Evolutionary conservation across 75 land plant species (phyloP).

Genomic region (Pinus taeda): DNA sequence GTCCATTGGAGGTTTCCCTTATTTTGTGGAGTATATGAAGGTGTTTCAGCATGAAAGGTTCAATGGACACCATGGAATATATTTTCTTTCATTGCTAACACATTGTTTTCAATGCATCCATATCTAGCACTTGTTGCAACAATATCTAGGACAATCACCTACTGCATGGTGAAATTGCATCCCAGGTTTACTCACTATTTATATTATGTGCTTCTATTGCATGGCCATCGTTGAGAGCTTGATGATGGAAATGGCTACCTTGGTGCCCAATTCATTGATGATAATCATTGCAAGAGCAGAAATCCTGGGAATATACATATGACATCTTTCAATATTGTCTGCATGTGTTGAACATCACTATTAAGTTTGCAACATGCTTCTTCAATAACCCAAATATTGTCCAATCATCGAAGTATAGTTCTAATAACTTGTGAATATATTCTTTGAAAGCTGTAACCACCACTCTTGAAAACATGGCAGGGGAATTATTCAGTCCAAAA

Average conservation of each 20-base stretch:
- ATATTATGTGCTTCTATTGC: constrained; percentile 23
- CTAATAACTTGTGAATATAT: too few species aligned
- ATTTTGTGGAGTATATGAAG: constrained; percentile 33
- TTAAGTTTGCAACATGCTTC: too few species aligned
- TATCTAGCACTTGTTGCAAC: too few species aligned
- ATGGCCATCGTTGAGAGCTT: constrained; percentile 27
- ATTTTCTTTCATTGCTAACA: constrained; percentile 23
- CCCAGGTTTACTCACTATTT: constrained; percentile 20
- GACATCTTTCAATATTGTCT: too few species aligned
- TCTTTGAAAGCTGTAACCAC: too few species aligned
- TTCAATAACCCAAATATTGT: too few species aligned
- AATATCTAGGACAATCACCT: constrained; percentile 19
- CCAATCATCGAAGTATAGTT: too few species aligned
- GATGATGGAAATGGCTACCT: constrained; percentile 37
- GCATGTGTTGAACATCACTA: too few species aligned
- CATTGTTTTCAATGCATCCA: constrained; percentile 22
- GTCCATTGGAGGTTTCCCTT: constrained; percentile 33
- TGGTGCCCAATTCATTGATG: constrained; percentile 38
- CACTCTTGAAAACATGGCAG: too few species aligned
- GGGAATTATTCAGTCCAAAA: too few species aligned
- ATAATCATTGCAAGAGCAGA: constrained; percentile 38
- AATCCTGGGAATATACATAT: constrained; percentile 44
- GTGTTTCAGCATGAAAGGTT: constrained; percentile 26
- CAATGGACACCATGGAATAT: constrained; percentile 31
- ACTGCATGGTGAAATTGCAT: constrained; percentile 33